phyloP scores from a whole-genome alignment of 2,329 filamentous ascomycete species.

The Furcasterigmium sp. region DNA sequence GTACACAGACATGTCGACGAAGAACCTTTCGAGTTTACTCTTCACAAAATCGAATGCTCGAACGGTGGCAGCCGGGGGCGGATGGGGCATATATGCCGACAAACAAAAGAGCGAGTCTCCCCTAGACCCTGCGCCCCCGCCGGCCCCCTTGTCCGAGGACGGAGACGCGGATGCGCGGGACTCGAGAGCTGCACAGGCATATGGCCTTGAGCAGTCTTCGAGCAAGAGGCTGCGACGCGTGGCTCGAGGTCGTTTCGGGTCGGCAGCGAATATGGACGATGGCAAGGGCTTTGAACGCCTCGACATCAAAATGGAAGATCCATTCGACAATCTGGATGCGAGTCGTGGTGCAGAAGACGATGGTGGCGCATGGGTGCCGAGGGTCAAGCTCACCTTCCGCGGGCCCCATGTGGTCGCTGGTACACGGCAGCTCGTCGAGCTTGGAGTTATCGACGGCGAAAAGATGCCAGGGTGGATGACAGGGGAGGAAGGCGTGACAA shows the following conservation, averaged over 20 bases:
- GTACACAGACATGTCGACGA: slow-evolving; percentile 62
- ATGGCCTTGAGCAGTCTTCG: not conserved
- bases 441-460: slow-evolving; percentile 68
- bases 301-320: slow-evolving; percentile 55
- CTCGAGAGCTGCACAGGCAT: slow-evolving; percentile 5
- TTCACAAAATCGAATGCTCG: slow-evolving; percentile 64
- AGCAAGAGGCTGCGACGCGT: slow-evolving; percentile 27
- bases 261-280: slow-evolving; percentile 48
- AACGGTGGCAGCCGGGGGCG: slow-evolving; percentile 67
- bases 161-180: slow-evolving; percentile 11
- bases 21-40: slow-evolving; percentile 65
- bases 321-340: slow-evolving; percentile 31
- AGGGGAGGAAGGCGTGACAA: slow-evolving; percentile 75
- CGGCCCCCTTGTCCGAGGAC: slow-evolving; percentile 37
- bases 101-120: slow-evolving; percentile 50
- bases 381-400: slow-evolving; percentile 62
- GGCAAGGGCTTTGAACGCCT: slow-evolving; percentile 57
- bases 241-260: slow-evolving; percentile 67
- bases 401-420: slow-evolving; percentile 79
- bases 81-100: slow-evolving; percentile 74
- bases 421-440: slow-evolving; percentile 70
- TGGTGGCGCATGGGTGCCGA: slow-evolving; percentile 47
- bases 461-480: slow-evolving; percentile 89
- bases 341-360: slow-evolving; percentile 24
- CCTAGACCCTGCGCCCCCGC: slow-evolving; percentile 45